Conservation (phyloP, 2,329 filamentous ascomycete genomes). For the Mycosphaerelloides madeirae region DNA sequence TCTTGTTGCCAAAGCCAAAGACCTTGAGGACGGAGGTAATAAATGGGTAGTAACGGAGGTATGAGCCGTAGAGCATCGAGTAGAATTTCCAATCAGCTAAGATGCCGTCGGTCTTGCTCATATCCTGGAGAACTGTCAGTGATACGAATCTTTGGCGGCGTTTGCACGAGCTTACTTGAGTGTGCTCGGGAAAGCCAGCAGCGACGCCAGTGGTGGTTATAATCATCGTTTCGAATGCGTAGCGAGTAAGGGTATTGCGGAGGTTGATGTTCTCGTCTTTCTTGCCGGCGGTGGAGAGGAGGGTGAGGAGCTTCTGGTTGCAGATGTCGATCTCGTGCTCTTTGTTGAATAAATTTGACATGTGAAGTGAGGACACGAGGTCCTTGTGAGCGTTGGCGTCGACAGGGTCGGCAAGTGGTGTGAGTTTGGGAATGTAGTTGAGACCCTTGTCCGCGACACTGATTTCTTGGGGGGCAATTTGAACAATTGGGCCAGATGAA, state of each 20-base stretch:
- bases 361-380: constrained; percentile 4
- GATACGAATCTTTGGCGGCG: neutral
- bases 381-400: neutral
- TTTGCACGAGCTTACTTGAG: neutral
- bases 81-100: constrained; percentile 19
- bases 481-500: constrained; percentile 15
- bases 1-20: constrained; percentile 3
- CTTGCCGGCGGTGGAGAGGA: constrained; percentile 5
- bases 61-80: constrained; percentile 20
- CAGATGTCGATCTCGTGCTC: constrained; percentile 19
- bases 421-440: constrained; percentile 3
- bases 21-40: constrained; percentile 10
- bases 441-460: constrained; percentile 6
- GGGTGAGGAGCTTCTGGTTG: constrained; percentile 11
- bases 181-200: constrained; percentile 17
- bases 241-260: constrained; percentile 13
- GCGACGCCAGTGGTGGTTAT: constrained; percentile 16
- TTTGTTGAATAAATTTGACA: constrained; percentile 15
- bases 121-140: neutral
- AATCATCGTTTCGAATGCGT: constrained; percentile 23
- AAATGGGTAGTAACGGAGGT: constrained; percentile 20
- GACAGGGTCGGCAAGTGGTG: neutral
- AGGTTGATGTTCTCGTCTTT: constrained; percentile 10
- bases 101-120: constrained; percentile 5
- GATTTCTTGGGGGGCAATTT: constrained; percentile 9